Evolutionary conservation across 2,329 filamentous ascomycete genomes (phyloP), one percentile per base, ranked within the genome.

Genomic region (Pyrenophora tritici-repentis): DNA sequence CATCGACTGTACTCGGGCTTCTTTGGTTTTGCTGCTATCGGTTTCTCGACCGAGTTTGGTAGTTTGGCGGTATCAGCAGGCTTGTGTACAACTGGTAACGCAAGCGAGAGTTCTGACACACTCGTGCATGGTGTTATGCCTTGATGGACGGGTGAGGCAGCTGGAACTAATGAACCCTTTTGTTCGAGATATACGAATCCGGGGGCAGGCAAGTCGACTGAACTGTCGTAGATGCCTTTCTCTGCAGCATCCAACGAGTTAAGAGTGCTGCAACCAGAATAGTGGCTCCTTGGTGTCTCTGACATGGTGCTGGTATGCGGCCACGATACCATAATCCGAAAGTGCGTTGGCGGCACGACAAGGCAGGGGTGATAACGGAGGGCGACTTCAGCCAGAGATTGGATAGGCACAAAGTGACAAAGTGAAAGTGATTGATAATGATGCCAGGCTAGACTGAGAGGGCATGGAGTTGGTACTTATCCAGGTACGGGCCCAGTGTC

Each of bases 111-210:
- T 36, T 70, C 67, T 17, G 69, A 68, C 33, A 70, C 62, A 40
- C 68, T 71, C 34, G 66, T 58, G 41, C 61, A 53, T 6, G 69
- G 68, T 33, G 69, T 71, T 33, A 70, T 72, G 7, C 68, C 68
- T 45, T 72, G 64, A 39, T 70, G 69, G 6, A 72, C 58, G 34
- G 69, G 67, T 3, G 56, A 50, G 14, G 56, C 42, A 8, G 63
- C 45, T 44, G 61, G 34, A 24, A 52, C 40, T 14, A 24, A 20
- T 3, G 42, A 10, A 16, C 22, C 52, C 32, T 62, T 61, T 20
- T 59, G 56, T 14, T 40, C 57, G 26, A 69, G 37, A 54, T 67
- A 72, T 13, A 67, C 61, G 18, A 70, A 69, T 14, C 65, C 55
- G 41, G 68, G 65, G 36, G 63, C 58, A 16, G 51, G 55, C 42